A percentile compares a stretch with the other conserved stretches of the same genome.
Evolutionary conservation across 2,329 filamentous ascomycete species (phyloP).

Genomic region (Zarea fungicola): DNA sequence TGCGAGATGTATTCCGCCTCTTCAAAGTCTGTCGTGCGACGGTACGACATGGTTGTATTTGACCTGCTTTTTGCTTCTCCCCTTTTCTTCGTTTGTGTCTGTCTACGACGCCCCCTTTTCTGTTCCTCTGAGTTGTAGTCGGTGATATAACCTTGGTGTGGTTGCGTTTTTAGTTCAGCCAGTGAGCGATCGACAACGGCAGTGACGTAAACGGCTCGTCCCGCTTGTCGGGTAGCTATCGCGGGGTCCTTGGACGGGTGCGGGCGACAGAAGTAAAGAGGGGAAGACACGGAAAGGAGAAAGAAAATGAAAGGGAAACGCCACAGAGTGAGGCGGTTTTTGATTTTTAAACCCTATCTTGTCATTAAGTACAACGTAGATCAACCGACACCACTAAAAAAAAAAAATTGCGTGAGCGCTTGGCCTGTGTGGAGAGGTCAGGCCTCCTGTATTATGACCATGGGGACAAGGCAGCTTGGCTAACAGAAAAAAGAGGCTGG

Average conservation of each 20-base stretch:
- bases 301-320: background rate
- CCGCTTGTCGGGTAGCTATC: slow-evolving; percentile 6
- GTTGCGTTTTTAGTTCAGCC: too few species aligned
- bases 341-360: too few species aligned
- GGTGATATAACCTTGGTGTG: too few species aligned
- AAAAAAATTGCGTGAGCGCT: slow-evolving; percentile 1
- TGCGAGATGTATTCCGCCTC: slow-evolving; percentile 27
- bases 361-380: too few species aligned
- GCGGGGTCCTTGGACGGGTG: background rate
- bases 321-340: background rate
- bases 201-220: slow-evolving; percentile 9
- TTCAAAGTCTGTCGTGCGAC: slow-evolving; percentile 23
- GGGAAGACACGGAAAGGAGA: too few species aligned
- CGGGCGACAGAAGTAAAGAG: background rate
- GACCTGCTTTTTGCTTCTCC: background rate
- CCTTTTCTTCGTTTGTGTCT: background rate
- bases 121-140: background rate
- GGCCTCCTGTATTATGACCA: slow-evolving; percentile 1
- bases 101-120: background rate
- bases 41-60: slow-evolving; percentile 10
- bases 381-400: too few species aligned
- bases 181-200: background rate
- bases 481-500: slow-evolving; percentile 9
- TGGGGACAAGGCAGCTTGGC: background rate
- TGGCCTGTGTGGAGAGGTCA: slow-evolving; percentile 5